Evolutionary conservation across 805 yeast genomes (phyloP), one percentile per base, ranked within the genome.

Genomic region (Blastobotrys robertii): DNA sequence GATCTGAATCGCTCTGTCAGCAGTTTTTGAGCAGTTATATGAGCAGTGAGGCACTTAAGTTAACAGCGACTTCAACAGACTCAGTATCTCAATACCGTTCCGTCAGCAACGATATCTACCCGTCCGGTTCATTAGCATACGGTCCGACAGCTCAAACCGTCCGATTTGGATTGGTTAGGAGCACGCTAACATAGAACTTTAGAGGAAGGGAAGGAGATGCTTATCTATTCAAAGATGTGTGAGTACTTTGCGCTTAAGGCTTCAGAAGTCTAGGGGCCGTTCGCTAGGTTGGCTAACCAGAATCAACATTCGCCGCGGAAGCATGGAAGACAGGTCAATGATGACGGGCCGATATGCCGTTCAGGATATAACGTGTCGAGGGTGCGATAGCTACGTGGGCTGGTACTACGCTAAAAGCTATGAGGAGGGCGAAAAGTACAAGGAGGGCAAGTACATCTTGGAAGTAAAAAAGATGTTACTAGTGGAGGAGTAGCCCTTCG

Each of bases 351-450:
- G 55, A 16, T 80, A 77, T 50, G 53, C 65, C 0, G 81, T 80
- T 2, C 70, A 77, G 46, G 80, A 77, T 50, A 67, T 78, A 28
- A 52, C 53, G 31, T 80, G 86, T 52, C 72, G 68, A 37, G 73
- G 71, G 48, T 80, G 86, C 54, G 62, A 63, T 39, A 56, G 59
- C 4, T 59, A 70, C 41, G 62, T 80, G 12, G 86, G 85, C 2
- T 80, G 86, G 86, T 72, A 70, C 46, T 80, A 80, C 51, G 54
- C 77, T 33, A 65, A 64, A 50, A 70, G 81, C 37, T 68, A 66
- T 29, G 58, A 62, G 25, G 51, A 52, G 14, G 57, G 64, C 12
- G 79, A 77, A 60, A 63, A 66, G 45, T 77, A 74, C 56, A 80
- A 80, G 55, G 83, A 76, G 52, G 81, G 81, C 7, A 69, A 71